Base-by-base conservation (phyloP, 2,329 filamentous ascomycete species). In the Ambrosiella xylebori region DNA sequence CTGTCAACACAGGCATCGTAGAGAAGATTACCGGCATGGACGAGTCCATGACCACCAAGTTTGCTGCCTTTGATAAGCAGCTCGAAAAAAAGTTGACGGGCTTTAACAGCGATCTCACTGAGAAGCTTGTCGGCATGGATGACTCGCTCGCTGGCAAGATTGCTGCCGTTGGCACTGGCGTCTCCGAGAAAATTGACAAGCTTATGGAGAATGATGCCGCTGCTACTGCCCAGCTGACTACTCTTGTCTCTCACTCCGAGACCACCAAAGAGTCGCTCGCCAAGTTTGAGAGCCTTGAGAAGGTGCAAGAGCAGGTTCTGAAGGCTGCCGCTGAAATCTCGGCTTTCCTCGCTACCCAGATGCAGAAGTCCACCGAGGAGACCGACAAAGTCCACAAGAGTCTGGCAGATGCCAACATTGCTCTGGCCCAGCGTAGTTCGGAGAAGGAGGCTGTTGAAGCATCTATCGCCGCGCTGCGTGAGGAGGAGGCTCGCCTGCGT, bases 281-380 rank as follows among this genome's bases (percentile, higher is more conserved):
- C 4, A 87, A 90, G 64, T 78, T 96, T 51, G 84, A 86, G 62
- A 86, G 87, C 27, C 78, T 98, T 4, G 88, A 96, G 63, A 55
- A 60, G 39, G 56, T 60, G 27, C 88, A 96, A 65, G 78, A 86
- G 63, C 86, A 95, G 64, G 88, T 98, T 59, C 81, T 88, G 67
- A 78, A 82, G 60, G 95, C 88, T 1, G 89, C 91, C 0, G 80
- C 82, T 17, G 88, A 94, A 66, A 84, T 98, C 57, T 85, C 85
- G 1, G 80, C 84, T 47, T 95, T 96, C 67, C 79, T 97, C 17
- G 78, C 84, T 1, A 75, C 76, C 2, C 90, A 95, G 68, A 86
- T 82, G 19, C 80, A 84, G 65, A 80, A 85, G 19, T 86, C 88
- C 61, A 76, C 79, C 1, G 79, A 91, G 61, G 86, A 90, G 45